phyloP scores from a whole-genome alignment of 2,329 filamentous ascomycete species.

The Penicillium brasilianum region DNA sequence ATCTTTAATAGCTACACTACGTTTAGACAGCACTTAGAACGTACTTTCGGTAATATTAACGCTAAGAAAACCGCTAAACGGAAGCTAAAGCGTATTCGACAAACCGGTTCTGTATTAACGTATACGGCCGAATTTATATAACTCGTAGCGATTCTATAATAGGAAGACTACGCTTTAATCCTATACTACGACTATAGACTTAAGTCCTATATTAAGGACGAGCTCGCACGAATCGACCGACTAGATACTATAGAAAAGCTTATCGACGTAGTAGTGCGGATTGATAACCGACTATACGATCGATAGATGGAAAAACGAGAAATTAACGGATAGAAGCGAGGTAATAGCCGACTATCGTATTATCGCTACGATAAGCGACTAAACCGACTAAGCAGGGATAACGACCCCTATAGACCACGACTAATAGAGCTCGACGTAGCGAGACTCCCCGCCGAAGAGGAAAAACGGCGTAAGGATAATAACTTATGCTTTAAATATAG shows the following conservation, averaged over 20 bases:
- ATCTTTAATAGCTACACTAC: not conserved
- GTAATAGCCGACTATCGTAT: too few species aligned
- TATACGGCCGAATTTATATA: too few species aligned
- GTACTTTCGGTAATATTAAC: not conserved
- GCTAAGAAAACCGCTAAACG: too few species aligned
- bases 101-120: too few species aligned
- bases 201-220: too few species aligned
- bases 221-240: not conserved
- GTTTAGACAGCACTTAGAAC: not conserved
- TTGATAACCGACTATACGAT: not conserved
- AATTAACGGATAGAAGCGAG: too few species aligned
- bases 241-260: not conserved
- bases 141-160: too few species aligned
- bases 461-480: conserved; percentile 3
- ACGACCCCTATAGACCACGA: not conserved
- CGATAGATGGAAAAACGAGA: not conserved
- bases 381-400: too few species aligned
- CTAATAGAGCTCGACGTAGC: conserved; percentile 3
- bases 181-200: too few species aligned
- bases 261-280: not conserved
- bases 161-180: too few species aligned
- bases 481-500: conserved; percentile 4
- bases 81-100: too few species aligned
- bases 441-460: not conserved
- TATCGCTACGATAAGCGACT: too few species aligned